Conservation (phyloP, 495 filamentous ascomycete species). For the Aspergillus panamensis region DNA sequence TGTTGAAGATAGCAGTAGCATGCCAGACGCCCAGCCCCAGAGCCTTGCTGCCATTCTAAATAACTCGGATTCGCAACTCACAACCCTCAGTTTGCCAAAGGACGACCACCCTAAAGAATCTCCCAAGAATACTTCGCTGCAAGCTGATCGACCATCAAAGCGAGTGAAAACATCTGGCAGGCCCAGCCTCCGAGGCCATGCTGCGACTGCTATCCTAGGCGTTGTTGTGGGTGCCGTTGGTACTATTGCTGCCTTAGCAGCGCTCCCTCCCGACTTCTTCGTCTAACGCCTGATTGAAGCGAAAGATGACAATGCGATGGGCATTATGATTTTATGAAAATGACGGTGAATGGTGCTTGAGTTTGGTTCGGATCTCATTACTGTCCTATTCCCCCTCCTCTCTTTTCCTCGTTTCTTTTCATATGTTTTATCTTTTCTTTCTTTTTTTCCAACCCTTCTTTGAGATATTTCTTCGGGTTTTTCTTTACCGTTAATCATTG, state of each 20-base stretch:
- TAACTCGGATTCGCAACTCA: constrained; percentile 8
- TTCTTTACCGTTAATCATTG: neutral
- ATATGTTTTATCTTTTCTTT: neutral
- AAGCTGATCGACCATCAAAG: constrained; percentile 30
- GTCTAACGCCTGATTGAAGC: constrained; percentile 4
- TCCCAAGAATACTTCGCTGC: constrained; percentile 16
- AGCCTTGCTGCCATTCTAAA: constrained; percentile 8
- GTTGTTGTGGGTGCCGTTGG: constrained; percentile 48
- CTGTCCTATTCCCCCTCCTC: neutral
- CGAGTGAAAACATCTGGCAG: constrained; percentile 27
- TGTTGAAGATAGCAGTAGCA: constrained; percentile 6
- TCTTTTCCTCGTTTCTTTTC: neutral
- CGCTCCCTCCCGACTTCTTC: constrained; percentile 44
- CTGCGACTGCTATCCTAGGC: constrained; percentile 43
- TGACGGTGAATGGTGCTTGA: neutral
- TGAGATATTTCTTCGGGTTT: neutral
- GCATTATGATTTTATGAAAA: neutral
- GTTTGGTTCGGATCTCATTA: neutral
- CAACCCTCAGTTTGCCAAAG: constrained; percentile 1
- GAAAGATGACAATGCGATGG: constrained; percentile 1
- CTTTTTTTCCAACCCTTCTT: neutral
- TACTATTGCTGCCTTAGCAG: constrained; percentile 47
- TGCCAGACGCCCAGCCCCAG: constrained; percentile 30
- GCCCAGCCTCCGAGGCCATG: constrained; percentile 33
- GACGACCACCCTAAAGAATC: constrained; percentile 16